Evolutionary conservation across 768 basidiomycete species (phyloP), one percentile per base, ranked within the genome.

Genomic region (Amanita jacksonii): DNA sequence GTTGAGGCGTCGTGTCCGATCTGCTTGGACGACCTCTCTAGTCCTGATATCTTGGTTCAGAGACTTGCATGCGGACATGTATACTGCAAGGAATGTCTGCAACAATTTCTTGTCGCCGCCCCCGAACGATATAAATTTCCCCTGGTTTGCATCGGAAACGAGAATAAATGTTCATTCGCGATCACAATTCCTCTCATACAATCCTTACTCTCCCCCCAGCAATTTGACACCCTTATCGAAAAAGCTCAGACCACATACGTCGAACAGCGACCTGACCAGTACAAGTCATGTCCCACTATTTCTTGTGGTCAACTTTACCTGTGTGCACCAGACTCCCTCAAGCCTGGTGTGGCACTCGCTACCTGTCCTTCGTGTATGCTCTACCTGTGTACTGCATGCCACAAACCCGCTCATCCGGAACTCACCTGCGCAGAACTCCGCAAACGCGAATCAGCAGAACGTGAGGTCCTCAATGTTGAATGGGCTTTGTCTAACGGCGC

Each of bases 341-440:
- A 8, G 8, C 15, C 41, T 6, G 31, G 19, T 3, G 8, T 13
- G n/a, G 30, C 12, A 2, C 20, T 35, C 19, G 23, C 35, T 13
- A 23, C 33, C 8, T 78, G 77, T 47, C 74, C 74, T 5, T 71
- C 74, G 7, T 79, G 77, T 52, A 68, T 74, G 38, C 54, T 60
- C 16, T 52, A 58, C 8, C 63, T 77, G 15, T 79, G 77, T 44
- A 56, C 72, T 0, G 52, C 65, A 4, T 80, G 77, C 52, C 62
- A 72, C 41, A 62, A 68, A 41, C 69, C 70, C 39, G 63, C 55
- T 0, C 78, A 79, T 46, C 68, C 68, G 19, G 74, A 70, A 9
- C 65, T 75, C 62, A 66, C 63, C 8, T 47, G 38, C 22, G 24
- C 20, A 13, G 46, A 41, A 34, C 32, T 19, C 4, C 20, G 38